Evolutionary conservation across 257 asterid genomes (phyloP).

Genomic region (Sherardia arvensis): DNA sequence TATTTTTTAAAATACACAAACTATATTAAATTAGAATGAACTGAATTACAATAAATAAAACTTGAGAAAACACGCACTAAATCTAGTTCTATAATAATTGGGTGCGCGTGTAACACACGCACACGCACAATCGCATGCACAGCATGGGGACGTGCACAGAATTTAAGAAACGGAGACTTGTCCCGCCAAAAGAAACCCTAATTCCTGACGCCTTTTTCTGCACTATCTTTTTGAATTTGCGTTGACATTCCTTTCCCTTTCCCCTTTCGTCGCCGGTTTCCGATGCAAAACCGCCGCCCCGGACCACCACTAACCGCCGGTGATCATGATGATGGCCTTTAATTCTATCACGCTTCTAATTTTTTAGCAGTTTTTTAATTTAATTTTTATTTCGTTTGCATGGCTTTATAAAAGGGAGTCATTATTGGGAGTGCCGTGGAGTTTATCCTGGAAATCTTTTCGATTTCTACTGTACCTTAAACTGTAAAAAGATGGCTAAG

Average conservation of each 20-base stretch:
- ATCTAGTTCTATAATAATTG: too few species aligned
- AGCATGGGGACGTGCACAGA: background rate
- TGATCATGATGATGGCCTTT: background rate
- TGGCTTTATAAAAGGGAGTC: background rate
- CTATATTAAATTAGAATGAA: too few species aligned
- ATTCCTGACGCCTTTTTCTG: background rate
- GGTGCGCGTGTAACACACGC: background rate
- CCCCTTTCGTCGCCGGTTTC: background rate
- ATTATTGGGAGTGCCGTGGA: background rate
- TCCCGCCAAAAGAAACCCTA: background rate
- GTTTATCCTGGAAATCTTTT: background rate
- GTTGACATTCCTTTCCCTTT: background rate
- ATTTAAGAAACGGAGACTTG: background rate
- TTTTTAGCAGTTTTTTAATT: background rate
- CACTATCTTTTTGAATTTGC: background rate
- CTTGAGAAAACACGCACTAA: too few species aligned
- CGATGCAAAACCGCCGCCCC: background rate
- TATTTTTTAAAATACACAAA: too few species aligned
- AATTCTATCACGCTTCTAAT: background rate
- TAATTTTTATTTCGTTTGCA: too few species aligned
- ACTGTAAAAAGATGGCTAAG: background rate
- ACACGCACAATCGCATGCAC: background rate
- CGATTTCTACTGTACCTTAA: background rate
- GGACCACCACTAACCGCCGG: background rate
- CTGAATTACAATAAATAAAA: too few species aligned